phyloP scores from a whole-genome alignment of 345 rosid genomes.

The Litchi chinensis region DNA sequence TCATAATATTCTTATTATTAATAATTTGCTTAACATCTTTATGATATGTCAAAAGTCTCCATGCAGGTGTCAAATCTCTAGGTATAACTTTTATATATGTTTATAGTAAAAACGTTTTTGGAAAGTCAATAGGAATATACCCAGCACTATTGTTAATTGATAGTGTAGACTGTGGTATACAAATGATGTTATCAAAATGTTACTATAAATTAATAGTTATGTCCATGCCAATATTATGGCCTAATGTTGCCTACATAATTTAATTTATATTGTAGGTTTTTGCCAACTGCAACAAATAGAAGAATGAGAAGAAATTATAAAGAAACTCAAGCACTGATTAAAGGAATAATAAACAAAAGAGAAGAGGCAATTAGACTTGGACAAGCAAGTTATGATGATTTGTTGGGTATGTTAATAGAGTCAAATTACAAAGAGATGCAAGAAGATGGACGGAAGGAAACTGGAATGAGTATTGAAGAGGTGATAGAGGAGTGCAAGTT shows the following conservation, averaged over 20 bases:
- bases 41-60: not conserved
- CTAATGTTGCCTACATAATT: not conserved
- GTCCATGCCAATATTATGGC: no score
- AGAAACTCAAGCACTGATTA: slow-evolving; percentile 32
- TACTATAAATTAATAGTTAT: no score
- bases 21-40: not conserved
- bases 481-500: slow-evolving; percentile 67
- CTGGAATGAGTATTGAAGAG: slow-evolving; percentile 41
- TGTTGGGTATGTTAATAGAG: slow-evolving; percentile 46
- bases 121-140: no score
- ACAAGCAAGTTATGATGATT: slow-evolving; percentile 34
- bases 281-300: slow-evolving; percentile 46
- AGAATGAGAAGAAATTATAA: slow-evolving; percentile 41
- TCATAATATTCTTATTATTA: not conserved
- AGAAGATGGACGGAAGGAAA: slow-evolving; percentile 18
- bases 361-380: slow-evolving; percentile 41
- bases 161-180: no score
- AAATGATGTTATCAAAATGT: no score
- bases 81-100: no score
- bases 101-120: no score
- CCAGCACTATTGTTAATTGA: no score
- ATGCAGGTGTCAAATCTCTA: no score
- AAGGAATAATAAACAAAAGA: slow-evolving; percentile 39
- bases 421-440: slow-evolving; percentile 36
- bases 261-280: slow-evolving; percentile 28